A percentile compares a stretch with the other conserved stretches of the same genome.
These are phyloP conservation scores for Lichtheimia corymbifera DNA, from an alignment of 371 early-diverging fungal genomes.

Conservation along the genomic window DNA sequence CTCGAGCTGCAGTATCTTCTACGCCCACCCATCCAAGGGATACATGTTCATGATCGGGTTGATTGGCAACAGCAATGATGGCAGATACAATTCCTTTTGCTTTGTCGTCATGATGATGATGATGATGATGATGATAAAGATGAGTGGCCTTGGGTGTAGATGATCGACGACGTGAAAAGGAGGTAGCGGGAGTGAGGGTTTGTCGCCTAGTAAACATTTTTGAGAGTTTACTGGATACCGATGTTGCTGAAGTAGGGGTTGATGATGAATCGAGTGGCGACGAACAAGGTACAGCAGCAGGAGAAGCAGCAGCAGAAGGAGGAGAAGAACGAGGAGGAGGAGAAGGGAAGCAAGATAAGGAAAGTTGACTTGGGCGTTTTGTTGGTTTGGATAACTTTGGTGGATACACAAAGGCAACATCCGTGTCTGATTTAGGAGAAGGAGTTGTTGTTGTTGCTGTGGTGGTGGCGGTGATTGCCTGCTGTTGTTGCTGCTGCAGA, in stretches of 20 bases:
- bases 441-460: constrained; percentile 2
- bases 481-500: neutral
- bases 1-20: constrained; percentile 15
- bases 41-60: constrained; percentile 10
- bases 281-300: neutral
- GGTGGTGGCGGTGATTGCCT: neutral
- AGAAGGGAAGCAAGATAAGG: neutral
- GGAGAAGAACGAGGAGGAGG: neutral
- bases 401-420: neutral
- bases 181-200: constrained; percentile 17
- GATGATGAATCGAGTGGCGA: constrained; percentile 1
- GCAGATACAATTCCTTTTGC: constrained; percentile 31
- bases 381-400: neutral
- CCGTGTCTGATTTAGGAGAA: neutral
- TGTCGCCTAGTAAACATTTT: constrained; percentile 32
- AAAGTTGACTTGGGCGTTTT: neutral
- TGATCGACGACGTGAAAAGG: constrained; percentile 8
- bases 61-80: constrained; percentile 28
- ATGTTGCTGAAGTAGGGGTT: constrained; percentile 21
- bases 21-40: constrained; percentile 30
- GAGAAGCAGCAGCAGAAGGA: neutral
- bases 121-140: neutral
- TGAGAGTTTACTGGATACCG: constrained; percentile 25
- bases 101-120: constrained; percentile 1
- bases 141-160: neutral